Percentiles rank a stretch among this genome's conserved stretches.
These are phyloP conservation scores for Limonomyces culmigenus DNA, from an alignment of 1,284 basidiomycete genomes.

Conservation along the genomic window DNA sequence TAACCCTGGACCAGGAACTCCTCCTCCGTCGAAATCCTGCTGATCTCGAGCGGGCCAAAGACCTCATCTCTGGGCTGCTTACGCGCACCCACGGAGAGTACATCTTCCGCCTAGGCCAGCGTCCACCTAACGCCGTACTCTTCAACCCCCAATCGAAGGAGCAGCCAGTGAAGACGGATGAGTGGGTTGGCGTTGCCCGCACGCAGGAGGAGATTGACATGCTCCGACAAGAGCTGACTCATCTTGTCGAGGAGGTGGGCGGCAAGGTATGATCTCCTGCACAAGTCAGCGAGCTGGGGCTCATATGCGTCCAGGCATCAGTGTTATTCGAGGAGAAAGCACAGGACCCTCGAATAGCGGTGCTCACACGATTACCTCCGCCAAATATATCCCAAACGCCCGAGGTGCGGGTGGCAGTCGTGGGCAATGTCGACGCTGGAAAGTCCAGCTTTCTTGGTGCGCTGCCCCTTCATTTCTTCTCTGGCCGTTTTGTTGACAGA, in stretches of 20 bases:
- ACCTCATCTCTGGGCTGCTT: slow-evolving; percentile 44
- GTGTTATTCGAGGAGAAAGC: slow-evolving; percentile 30
- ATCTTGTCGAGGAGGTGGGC: slow-evolving; percentile 50
- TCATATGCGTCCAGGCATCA: slow-evolving; percentile 24
- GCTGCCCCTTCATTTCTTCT: no score
- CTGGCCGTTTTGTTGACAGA: no score
- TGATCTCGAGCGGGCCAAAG: slow-evolving; percentile 36
- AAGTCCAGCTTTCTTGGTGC: slow-evolving; percentile 90
- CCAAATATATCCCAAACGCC: slow-evolving; percentile 54
- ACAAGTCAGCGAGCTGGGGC: no score
- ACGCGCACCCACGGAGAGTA: slow-evolving; percentile 54
- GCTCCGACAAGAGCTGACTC: slow-evolving; percentile 24
- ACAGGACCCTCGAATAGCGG: slow-evolving; percentile 32
- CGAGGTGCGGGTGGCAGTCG: slow-evolving; percentile 89
- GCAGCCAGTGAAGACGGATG: slow-evolving; percentile 20
- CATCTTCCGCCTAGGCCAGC: slow-evolving; percentile 49
- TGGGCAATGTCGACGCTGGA: slow-evolving; percentile 89
- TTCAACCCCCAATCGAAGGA: slow-evolving; percentile 30
- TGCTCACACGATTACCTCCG: slow-evolving; percentile 57
- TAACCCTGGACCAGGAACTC: slow-evolving; percentile 20
- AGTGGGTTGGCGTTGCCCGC: slow-evolving; percentile 34
- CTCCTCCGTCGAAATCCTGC: slow-evolving; percentile 25
- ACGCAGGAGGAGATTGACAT: slow-evolving; percentile 33
- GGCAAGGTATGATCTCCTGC: slow-evolving; percentile 34
- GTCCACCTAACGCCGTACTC: slow-evolving; percentile 34